Base-by-base conservation (phyloP, 2,329 filamentous ascomycete species). In the Calonectria multiphialidica region DNA sequence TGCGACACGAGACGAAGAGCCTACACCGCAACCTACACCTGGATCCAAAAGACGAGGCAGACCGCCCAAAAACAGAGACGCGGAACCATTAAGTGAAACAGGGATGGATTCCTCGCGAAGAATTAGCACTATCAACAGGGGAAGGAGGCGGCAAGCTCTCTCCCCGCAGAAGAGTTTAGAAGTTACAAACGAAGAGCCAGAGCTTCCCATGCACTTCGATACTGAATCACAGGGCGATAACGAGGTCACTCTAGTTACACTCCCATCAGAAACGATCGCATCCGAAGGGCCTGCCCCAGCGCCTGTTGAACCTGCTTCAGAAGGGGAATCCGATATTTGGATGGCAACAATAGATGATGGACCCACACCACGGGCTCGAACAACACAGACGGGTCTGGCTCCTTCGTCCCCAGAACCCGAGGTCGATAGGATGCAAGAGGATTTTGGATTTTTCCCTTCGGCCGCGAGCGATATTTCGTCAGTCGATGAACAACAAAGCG, bases 281-380 rank as follows among this genome's bases (percentile, higher is more conserved):
- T 47, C 61, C 7, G 67, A 72, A 30, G 67, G 18, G 1, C 63
- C 64, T 18, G 62, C 71, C 10, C 63, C 64, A 2, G 65, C 66
- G 13, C 63, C 67, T 16, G 72, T 65, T 33, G 80, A 79, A 28
- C 67, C 79, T 28, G 81, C 73, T 3, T 72, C 72, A 33, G 81
- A 80, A 23, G 74, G 79, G 15, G 83, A 85, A 42, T 85, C 85
- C 0, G 87, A 88, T 75, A 84, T 88, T 23, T 88, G 87, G 87
- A 84, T 88, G 77, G 82, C 82, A 33, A 84, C 84, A 8, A 53
- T 86, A 44, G 84, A 83, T 1, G 80, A 87, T 47, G 80, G 85
- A 37, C 77, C 79, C 16, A 85, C 84, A 0, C 85, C 85, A 10
- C 80, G 76, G 28, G 78, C 81, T 21, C 42, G 73, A 45, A 74